phyloP scores from a whole-genome alignment of 345 rosid species.

The Aegle marmelos region DNA sequence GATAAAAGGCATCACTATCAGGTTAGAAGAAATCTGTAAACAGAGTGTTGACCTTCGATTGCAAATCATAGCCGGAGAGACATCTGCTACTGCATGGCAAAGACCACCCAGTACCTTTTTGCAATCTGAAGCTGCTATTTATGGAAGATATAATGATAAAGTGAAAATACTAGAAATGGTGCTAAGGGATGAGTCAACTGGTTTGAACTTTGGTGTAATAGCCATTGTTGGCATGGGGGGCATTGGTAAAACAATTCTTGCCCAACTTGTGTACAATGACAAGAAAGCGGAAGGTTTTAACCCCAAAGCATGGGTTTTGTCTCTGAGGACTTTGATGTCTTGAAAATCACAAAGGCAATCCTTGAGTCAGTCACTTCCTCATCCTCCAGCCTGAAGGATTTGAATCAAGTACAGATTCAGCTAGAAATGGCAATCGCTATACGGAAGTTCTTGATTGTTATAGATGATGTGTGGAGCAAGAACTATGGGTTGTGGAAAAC shows the following conservation, averaged over 20 bases:
- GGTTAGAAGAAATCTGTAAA: neutral
- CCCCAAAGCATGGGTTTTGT: neutral
- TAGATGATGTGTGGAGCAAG: neutral
- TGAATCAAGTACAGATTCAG: neutral
- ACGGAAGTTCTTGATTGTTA: neutral
- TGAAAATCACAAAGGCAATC: neutral
- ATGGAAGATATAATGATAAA: neutral
- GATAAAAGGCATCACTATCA: neutral
- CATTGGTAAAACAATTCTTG: neutral
- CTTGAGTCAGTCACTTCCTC: neutral
- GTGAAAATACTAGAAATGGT: neutral
- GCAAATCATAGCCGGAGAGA: neutral
- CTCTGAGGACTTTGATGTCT: neutral
- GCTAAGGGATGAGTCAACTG: neutral
- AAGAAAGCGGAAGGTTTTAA: neutral
- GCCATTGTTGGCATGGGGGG: neutral
- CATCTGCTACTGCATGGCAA: neutral
- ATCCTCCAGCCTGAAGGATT: neutral
- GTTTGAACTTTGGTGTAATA: neutral
- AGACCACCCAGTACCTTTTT: neutral
- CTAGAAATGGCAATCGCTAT: neutral
- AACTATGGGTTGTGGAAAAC: neutral
- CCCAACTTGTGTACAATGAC: neutral
- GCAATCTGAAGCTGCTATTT: neutral
- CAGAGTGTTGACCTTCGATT: neutral